Percentiles rank a stretch among this genome's conserved stretches.
phyloP scores from a whole-genome alignment of 257 asterid species.

The Fraxinus cuspidata region DNA sequence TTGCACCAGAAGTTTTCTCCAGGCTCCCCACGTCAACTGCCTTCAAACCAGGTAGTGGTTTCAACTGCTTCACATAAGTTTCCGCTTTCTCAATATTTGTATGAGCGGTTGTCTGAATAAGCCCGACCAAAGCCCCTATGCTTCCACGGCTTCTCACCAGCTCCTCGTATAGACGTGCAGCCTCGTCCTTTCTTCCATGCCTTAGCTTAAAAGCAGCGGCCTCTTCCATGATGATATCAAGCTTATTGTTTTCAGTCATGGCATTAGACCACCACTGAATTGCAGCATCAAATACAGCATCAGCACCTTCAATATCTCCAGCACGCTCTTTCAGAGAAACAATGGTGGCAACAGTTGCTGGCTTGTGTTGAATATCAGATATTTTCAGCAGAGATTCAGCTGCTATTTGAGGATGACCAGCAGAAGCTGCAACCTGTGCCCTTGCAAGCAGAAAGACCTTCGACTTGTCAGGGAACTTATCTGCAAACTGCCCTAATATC shows the following conservation, averaged over 20 bases:
- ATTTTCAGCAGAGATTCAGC: slow-evolving; percentile 84
- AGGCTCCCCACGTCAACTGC: slow-evolving; percentile 64
- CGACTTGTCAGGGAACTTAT: slow-evolving; percentile 68
- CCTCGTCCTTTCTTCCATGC: slow-evolving; percentile 81
- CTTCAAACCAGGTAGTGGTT: slow-evolving; percentile 73
- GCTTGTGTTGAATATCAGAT: slow-evolving; percentile 80
- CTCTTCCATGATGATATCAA: slow-evolving; percentile 68
- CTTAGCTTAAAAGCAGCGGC: slow-evolving; percentile 59
- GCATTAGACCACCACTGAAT: slow-evolving; percentile 80
- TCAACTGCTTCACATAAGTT: slow-evolving; percentile 74
- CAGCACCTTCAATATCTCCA: slow-evolving; percentile 85
- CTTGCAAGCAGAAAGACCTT: slow-evolving; percentile 65
- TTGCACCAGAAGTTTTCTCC: slow-evolving; percentile 92
- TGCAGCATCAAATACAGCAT: slow-evolving; percentile 71
- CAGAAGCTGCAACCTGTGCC: slow-evolving; percentile 91
- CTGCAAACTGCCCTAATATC: slow-evolving; percentile 62
- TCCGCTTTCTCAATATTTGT: slow-evolving; percentile 84
- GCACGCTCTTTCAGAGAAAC: slow-evolving; percentile 87
- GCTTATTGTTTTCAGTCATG: slow-evolving; percentile 76
- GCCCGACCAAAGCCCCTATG: slow-evolving; percentile 79
- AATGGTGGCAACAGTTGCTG: slow-evolving; percentile 84
- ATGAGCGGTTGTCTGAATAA: slow-evolving; percentile 70
- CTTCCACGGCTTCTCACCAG: slow-evolving; percentile 70
- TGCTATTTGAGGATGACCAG: slow-evolving; percentile 91
- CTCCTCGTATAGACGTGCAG: slow-evolving; percentile 77